Evolutionary conservation across 768 basidiomycete genomes (phyloP).

Genomic region (Sporobolomyces pararoseus): DNA sequence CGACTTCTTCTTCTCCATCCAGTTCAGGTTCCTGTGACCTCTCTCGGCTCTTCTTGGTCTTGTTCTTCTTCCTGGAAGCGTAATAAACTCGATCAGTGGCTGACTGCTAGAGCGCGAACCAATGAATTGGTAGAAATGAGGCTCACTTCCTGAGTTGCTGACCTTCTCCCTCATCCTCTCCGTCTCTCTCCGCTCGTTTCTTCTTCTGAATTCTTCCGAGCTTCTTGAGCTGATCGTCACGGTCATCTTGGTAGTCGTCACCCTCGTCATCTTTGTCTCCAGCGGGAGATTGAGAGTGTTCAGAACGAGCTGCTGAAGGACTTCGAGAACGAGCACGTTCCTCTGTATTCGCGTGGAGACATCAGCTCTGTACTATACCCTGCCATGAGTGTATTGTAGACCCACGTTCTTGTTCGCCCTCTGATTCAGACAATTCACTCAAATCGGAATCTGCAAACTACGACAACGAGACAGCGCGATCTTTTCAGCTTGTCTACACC

Average conservation of each 20-base stretch:
- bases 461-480: too few relatives aligned
- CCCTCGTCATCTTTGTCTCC: conserved; percentile 52
- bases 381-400: too few relatives aligned
- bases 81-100: too few relatives aligned
- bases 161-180: conserved; percentile 40
- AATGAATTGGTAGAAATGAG: too few relatives aligned
- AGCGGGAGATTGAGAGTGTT: conserved; percentile 50
- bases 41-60: conserved; percentile 42
- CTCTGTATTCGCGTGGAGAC: too few relatives aligned
- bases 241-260: conserved; percentile 49
- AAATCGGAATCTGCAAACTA: conserved; percentile 65
- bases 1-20: conserved; percentile 47
- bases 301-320: conserved; percentile 45
- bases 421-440: conserved; percentile 68
- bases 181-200: conserved; percentile 4
- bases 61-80: too few relatives aligned
- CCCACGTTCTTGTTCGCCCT: conserved; percentile 52
- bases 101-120: too few relatives aligned
- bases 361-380: too few relatives aligned
- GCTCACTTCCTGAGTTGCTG: conserved; percentile 17
- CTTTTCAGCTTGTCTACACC: too few relatives aligned
- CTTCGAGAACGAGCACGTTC: conserved; percentile 50
- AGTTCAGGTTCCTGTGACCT: conserved; percentile 15
- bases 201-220: conserved; percentile 50
- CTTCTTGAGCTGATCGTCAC: conserved; percentile 53